Percentiles rank a stretch among this genome's conserved stretches.
Conservation (phyloP, 176 grass and related monocot genomes). For the Cenchrus purpureus region DNA sequence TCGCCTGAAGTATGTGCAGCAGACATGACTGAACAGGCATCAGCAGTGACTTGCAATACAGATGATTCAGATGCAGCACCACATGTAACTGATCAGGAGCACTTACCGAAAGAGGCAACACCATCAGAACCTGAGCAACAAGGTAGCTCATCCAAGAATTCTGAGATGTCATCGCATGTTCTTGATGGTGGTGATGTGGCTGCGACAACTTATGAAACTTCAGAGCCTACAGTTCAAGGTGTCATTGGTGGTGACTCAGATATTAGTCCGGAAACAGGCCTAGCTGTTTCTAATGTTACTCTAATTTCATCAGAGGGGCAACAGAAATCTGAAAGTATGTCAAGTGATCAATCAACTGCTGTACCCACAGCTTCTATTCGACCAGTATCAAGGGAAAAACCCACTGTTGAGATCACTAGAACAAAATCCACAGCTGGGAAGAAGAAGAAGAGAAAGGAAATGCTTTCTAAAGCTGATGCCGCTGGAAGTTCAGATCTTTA, state of each 20-base stretch:
- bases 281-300: constrained; percentile 22
- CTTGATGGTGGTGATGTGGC: constrained; percentile 23
- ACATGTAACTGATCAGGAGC: constrained; percentile 25
- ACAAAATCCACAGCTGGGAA: constrained; percentile 55
- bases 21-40: constrained; percentile 38
- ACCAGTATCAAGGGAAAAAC: constrained; percentile 67
- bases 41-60: constrained; percentile 1
- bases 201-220: constrained; percentile 31
- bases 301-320: constrained; percentile 30
- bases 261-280: constrained; percentile 36
- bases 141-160: constrained; percentile 3
- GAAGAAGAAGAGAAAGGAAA: constrained; percentile 79
- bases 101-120: constrained; percentile 31
- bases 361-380: constrained; percentile 26
- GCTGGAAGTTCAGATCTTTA: constrained; percentile 90
- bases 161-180: constrained; percentile 24
- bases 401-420: constrained; percentile 46
- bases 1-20: background rate
- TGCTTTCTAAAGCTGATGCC: constrained; percentile 94
- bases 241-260: constrained; percentile 28
- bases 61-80: constrained; percentile 33
- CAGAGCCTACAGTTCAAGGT: constrained; percentile 41
- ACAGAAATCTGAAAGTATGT: constrained; percentile 48
- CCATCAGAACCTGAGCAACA: constrained; percentile 36
- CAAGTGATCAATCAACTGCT: constrained; percentile 45